Conservation (phyloP, 805 yeast genomes). For the Wickerhamomyces queroliae region DNA sequence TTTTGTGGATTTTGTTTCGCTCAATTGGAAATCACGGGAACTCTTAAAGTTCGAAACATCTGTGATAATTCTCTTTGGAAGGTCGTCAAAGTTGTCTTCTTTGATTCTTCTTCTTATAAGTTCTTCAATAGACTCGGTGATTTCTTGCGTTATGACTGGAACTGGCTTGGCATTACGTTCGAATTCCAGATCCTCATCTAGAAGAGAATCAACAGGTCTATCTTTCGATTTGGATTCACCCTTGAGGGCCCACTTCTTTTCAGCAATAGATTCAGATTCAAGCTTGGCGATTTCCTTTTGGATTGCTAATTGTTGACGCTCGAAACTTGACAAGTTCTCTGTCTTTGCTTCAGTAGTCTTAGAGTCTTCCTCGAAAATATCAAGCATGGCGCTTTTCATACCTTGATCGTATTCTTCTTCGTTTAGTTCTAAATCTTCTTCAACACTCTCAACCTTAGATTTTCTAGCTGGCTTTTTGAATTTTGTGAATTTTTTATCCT, state of each 20-base stretch:
- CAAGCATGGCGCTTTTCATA: conserved; percentile 52
- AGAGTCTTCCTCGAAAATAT: conserved; percentile 46
- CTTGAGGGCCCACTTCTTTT: conserved; percentile 88
- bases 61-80: conserved; percentile 65
- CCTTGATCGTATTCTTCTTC: conserved; percentile 59
- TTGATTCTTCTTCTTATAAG: conserved; percentile 78
- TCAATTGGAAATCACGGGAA: conserved; percentile 55
- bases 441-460: conserved; percentile 10
- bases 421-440: conserved; percentile 39
- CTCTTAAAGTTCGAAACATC: conserved; percentile 58
- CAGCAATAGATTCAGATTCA: conserved; percentile 85
- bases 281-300: conserved; percentile 71
- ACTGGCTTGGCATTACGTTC: conserved; percentile 94
- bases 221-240: conserved; percentile 85
- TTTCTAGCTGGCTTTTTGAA: conserved; percentile 1
- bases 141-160: conserved; percentile 87
- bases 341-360: conserved; percentile 17
- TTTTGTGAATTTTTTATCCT: conserved; percentile 3
- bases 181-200: conserved; percentile 79
- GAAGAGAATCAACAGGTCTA: conserved; percentile 78
- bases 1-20: conserved; percentile 78
- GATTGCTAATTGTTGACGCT: conserved; percentile 73
- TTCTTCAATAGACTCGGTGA: conserved; percentile 83
- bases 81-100: conserved; percentile 74
- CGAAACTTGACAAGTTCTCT: conserved; percentile 62